A percentile compares a stretch with the other conserved stretches of the same genome.
Conservation (phyloP, 2,329 filamentous ascomycete species). For the Botrytis cinerea region DNA sequence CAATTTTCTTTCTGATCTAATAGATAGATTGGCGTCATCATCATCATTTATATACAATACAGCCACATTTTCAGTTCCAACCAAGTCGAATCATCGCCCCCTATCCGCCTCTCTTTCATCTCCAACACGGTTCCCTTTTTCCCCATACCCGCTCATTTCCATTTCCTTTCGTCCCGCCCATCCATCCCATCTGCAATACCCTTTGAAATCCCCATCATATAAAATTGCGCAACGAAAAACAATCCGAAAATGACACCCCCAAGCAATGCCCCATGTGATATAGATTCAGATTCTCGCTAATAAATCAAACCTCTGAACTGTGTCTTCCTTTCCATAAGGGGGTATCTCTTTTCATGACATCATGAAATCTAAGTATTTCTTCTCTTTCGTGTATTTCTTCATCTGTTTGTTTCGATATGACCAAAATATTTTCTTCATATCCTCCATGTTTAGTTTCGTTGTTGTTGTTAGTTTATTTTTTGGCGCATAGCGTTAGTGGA, state of each 20-base stretch:
- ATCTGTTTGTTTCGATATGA: conserved; percentile 4
- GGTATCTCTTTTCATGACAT: conserved; percentile 24
- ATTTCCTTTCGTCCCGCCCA: not conserved
- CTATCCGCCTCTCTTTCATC: not conserved
- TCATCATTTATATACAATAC: conserved; percentile 21
- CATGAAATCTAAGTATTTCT: conserved; percentile 25
- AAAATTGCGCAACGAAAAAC: conserved; percentile 8
- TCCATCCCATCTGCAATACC: not conserved
- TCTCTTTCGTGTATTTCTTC: conserved; percentile 7
- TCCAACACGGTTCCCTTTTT: not conserved
- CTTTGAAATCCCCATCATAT: not conserved
- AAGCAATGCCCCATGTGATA: not conserved
- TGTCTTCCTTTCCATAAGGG: conserved; percentile 24
- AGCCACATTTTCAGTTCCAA: not conserved
- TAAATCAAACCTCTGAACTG: conserved; percentile 22
- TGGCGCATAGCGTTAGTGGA: not conserved
- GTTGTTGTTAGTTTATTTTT: not conserved
- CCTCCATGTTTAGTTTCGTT: not conserved
- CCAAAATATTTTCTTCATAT: not conserved
- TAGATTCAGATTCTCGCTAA: conserved; percentile 14
- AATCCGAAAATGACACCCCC: not conserved
- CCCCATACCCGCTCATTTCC: not conserved
- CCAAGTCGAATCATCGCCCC: not conserved
- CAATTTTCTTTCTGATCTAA: not conserved
- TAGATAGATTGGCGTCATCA: conserved; percentile 3